These are phyloP conservation scores for Calonectria multiphialidica DNA, from an alignment of 2,329 filamentous ascomycete species.

Conservation along the genomic window DNA sequence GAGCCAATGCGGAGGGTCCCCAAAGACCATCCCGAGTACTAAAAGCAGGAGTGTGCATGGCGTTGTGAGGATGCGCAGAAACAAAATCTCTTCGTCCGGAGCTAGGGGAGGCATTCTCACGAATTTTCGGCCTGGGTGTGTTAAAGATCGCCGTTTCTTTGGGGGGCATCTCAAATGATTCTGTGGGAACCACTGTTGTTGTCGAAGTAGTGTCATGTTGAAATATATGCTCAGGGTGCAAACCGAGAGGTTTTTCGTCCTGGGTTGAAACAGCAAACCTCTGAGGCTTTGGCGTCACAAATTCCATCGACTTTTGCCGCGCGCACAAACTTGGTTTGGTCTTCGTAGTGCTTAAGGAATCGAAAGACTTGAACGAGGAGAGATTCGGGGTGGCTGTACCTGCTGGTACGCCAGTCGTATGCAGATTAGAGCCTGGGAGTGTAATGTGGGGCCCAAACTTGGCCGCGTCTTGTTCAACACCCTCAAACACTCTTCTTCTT, in stretches of 20 bases:
- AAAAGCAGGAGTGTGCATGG: not conserved
- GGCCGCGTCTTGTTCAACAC: conserved; percentile 10
- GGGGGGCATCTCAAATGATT: not conserved
- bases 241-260: not conserved
- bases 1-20: not conserved
- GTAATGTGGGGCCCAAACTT: not conserved
- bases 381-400: not conserved
- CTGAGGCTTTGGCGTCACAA: not conserved
- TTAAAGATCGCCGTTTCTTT: not conserved
- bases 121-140: not conserved
- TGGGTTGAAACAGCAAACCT: not conserved
- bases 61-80: not conserved
- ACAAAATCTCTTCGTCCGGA: not conserved
- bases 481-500: conserved; percentile 39
- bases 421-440: not conserved
- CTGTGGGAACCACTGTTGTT: not conserved
- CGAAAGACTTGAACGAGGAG: conserved; percentile 14
- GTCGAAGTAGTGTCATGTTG: not conserved
- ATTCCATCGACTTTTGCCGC: not conserved
- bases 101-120: not conserved
- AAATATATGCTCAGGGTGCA: not conserved
- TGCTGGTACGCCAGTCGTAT: not conserved
- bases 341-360: conserved; percentile 31
- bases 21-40: not conserved
- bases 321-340: conserved; percentile 13